Conservation (phyloP, 441 rosid species). For the Daphne laureola region DNA sequence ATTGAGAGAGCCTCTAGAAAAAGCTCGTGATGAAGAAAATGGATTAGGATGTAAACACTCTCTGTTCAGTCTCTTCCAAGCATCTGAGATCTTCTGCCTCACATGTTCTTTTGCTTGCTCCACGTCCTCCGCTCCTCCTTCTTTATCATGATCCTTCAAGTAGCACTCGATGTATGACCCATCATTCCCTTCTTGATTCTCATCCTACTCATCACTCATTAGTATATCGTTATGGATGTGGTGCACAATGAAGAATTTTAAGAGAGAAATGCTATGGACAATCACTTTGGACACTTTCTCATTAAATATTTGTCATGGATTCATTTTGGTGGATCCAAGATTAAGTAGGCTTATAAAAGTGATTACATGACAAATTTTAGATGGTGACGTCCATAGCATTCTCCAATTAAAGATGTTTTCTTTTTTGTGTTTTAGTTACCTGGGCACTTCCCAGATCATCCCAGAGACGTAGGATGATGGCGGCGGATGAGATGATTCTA, state of each 20-base stretch:
- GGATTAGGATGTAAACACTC: constrained; percentile 24
- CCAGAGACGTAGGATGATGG: constrained; percentile 56
- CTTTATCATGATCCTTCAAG: constrained; percentile 22
- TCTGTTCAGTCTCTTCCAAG: constrained; percentile 35
- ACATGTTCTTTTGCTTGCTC: constrained; percentile 21
- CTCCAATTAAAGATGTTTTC: background rate
- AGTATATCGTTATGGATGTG: background rate
- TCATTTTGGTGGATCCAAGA: too few relatives aligned
- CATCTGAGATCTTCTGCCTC: constrained; percentile 21
- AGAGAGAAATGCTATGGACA: too few relatives aligned
- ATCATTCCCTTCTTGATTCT: constrained; percentile 34
- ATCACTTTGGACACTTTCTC: too few relatives aligned
- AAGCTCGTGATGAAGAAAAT: constrained; percentile 19
- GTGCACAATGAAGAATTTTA: background rate
- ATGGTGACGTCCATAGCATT: too few relatives aligned
- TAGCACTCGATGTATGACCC: constrained; percentile 46
- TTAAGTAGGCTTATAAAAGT: too few relatives aligned
- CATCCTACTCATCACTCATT: constrained; percentile 20
- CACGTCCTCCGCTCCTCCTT: background rate
- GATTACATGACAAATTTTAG: too few relatives aligned
- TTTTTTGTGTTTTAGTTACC: constrained; percentile 18
- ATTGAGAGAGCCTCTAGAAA: constrained; percentile 32
- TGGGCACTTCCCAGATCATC: constrained; percentile 56
- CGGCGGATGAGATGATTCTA: constrained; percentile 24
- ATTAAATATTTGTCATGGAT: too few relatives aligned